A percentile compares a stretch with the other conserved stretches of the same genome.
Evolutionary conservation across 2,329 filamentous ascomycete genomes (phyloP).

Genomic region (Alternaria brassicae): DNA sequence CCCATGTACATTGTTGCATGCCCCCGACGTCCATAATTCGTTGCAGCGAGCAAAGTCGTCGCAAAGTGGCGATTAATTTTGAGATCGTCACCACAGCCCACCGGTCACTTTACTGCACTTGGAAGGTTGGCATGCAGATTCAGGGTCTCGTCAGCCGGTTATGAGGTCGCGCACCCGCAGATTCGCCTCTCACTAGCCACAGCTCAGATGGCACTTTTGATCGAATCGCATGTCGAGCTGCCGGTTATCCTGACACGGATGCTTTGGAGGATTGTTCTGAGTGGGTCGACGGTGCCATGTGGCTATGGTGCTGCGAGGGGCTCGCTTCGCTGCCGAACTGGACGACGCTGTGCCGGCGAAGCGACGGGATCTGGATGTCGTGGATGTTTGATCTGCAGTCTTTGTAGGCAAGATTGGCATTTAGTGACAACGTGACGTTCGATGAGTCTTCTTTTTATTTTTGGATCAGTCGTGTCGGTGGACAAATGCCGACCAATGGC

Average conservation of each 20-base stretch:
- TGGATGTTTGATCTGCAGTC: constrained; percentile 5
- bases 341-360: constrained; percentile 11
- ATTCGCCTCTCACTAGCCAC: constrained; percentile 43
- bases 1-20: constrained; percentile 20
- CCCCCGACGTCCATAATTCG: constrained; percentile 17
- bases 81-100: constrained; percentile 34
- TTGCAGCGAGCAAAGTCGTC: constrained; percentile 17
- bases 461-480: constrained; percentile 8
- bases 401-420: constrained; percentile 2
- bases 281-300: constrained; percentile 14
- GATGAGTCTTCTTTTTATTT: constrained; percentile 8
- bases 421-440: constrained; percentile 5
- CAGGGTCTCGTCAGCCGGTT: constrained; percentile 32
- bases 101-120: constrained; percentile 19
- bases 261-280: constrained; percentile 3
- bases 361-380: constrained; percentile 17
- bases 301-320: constrained; percentile 11
- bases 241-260: constrained; percentile 5
- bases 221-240: constrained; percentile 24
- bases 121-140: constrained; percentile 30
- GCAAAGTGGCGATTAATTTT: constrained; percentile 29
- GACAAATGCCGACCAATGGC: not conserved
- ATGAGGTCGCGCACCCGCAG: constrained; percentile 12
- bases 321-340: constrained; percentile 23
- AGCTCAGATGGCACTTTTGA: constrained; percentile 25